These are phyloP conservation scores for Ustilago bromivora DNA, from an alignment of 1,284 basidiomycete species.

Conservation along the genomic window DNA sequence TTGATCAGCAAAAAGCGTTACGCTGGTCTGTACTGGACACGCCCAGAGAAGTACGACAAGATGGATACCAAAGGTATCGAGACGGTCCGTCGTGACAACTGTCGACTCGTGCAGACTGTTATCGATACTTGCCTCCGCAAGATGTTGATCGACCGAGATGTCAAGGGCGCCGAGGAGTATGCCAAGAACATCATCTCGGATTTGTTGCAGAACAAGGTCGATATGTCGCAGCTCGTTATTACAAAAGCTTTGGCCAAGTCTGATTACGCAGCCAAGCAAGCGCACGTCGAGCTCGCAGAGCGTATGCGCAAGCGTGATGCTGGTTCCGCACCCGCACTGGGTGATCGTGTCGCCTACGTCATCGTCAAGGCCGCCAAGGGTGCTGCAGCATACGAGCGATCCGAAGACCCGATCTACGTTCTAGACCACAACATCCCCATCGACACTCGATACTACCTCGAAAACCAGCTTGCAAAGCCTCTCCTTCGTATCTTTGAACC, in stretches of 20 bases:
- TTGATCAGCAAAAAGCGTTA: constrained; percentile 70
- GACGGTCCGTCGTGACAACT: constrained; percentile 69
- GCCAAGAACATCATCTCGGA: constrained; percentile 68
- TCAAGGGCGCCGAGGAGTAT: constrained; percentile 67
- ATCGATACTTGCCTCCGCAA: constrained; percentile 69
- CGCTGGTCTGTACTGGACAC: constrained; percentile 69
- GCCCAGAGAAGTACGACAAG: constrained; percentile 67
- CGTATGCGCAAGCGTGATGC: constrained; percentile 69
- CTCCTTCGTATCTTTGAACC: constrained; percentile 70
- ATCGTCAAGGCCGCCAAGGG: constrained; percentile 69
- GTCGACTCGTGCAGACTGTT: constrained; percentile 68
- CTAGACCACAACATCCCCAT: constrained; percentile 69
- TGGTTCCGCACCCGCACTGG: constrained; percentile 67
- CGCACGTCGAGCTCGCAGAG: constrained; percentile 68
- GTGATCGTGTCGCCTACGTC: constrained; percentile 69
- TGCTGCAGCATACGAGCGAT: constrained; percentile 67
- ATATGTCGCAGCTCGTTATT: constrained; percentile 69
- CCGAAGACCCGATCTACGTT: constrained; percentile 69
- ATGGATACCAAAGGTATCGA: constrained; percentile 70
- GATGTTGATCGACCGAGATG: constrained; percentile 70
- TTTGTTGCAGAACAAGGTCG: constrained; percentile 69
- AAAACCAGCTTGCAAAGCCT: constrained; percentile 68
- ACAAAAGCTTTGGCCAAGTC: constrained; percentile 68
- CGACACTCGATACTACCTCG: constrained; percentile 69
- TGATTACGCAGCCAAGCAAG: constrained; percentile 69